Conservation (phyloP, 192 early-diverging fungal genomes). For the Coemansia sp. region DNA sequence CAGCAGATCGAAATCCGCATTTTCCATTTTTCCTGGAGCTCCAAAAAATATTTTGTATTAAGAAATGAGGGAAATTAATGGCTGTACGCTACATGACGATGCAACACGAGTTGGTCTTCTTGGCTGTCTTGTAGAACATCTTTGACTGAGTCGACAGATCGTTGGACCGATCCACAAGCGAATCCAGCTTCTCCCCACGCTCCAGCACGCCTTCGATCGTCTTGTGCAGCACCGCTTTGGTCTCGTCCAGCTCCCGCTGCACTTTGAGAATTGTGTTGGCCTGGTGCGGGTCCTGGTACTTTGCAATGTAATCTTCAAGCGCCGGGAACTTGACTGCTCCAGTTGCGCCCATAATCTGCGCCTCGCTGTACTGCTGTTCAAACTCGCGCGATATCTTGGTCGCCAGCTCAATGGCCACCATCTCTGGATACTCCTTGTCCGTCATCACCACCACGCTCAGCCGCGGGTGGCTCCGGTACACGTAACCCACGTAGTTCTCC, state of each 20-base stretch:
- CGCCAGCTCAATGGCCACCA: constrained; percentile 82
- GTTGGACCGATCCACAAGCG: constrained; percentile 79
- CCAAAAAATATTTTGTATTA: neutral
- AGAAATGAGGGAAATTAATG: constrained; percentile 1
- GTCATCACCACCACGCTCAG: constrained; percentile 76
- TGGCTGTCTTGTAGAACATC: constrained; percentile 96
- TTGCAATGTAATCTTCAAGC: constrained; percentile 67
- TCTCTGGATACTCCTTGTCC: constrained; percentile 85
- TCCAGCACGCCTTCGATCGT: constrained; percentile 90
- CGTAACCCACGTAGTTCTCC: constrained; percentile 78
- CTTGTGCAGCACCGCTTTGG: constrained; percentile 91
- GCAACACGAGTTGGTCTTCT: constrained; percentile 61
- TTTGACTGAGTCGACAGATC: constrained; percentile 87
- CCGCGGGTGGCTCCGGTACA: constrained; percentile 70
- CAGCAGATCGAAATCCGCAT: constrained; percentile 1
- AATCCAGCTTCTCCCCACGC: constrained; percentile 87
- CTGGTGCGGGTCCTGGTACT: constrained; percentile 90
- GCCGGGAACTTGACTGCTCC: constrained; percentile 61
- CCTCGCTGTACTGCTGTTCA: constrained; percentile 57
- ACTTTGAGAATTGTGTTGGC: constrained; percentile 91
- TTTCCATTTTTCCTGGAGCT: neutral
- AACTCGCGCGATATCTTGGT: constrained; percentile 91
- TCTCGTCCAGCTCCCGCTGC: constrained; percentile 95
- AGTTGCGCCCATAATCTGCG: constrained; percentile 24
- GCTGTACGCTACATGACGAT: neutral